Evolutionary conservation across 495 filamentous ascomycete species (phyloP).

Genomic region (Sordaria brevicollis): DNA sequence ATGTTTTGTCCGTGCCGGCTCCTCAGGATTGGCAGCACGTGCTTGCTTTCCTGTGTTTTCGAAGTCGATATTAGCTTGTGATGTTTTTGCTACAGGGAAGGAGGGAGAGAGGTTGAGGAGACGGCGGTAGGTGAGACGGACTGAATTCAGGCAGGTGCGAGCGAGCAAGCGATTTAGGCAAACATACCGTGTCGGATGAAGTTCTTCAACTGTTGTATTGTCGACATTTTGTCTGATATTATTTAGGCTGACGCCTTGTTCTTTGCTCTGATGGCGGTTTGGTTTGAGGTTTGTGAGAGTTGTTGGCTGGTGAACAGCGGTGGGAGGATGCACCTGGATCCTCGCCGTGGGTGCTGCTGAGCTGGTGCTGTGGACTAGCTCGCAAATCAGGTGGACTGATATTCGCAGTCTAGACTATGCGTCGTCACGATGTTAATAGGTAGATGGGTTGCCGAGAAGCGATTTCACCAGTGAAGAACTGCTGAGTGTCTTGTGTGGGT

Average conservation of each 20-base stretch:
- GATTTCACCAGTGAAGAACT: neutral
- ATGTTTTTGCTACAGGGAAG: neutral
- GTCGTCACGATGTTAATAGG: neutral
- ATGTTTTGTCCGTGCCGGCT: conserved; percentile 33
- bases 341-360: neutral
- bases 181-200: conserved; percentile 84
- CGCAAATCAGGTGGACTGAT: neutral
- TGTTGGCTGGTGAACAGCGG: neutral
- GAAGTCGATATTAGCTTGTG: conserved; percentile 19
- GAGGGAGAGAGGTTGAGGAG: neutral
- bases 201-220: conserved; percentile 77
- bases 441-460: neutral
- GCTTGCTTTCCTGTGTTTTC: conserved; percentile 63
- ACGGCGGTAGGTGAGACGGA: neutral
- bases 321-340: neutral
- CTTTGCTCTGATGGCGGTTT: neutral
- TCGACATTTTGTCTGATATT: conserved; percentile 47
- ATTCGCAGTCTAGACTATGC: neutral
- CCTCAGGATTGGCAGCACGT: conserved; percentile 54
- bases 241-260: neutral
- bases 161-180: neutral
- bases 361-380: neutral
- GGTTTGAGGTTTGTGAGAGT: neutral
- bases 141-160: conserved; percentile 2
- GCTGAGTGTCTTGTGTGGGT: neutral